phyloP scores from a whole-genome alignment of 805 yeast species.

The Metschnikowia similis region DNA sequence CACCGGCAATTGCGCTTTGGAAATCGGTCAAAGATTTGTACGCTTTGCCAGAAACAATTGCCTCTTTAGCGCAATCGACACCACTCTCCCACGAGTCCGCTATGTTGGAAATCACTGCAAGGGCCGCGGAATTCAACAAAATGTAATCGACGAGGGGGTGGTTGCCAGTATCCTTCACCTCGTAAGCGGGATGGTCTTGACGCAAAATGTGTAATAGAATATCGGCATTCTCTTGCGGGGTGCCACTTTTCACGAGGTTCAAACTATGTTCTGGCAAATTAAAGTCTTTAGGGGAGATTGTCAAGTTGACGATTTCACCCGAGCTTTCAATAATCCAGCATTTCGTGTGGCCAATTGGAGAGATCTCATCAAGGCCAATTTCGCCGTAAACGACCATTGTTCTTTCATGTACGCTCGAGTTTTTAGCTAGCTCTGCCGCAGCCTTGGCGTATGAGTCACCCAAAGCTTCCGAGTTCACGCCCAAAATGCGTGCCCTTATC shows the following conservation, averaged over 20 bases:
- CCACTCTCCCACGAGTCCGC: slow-evolving; percentile 74
- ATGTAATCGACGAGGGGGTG: slow-evolving; percentile 83
- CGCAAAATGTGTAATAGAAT: slow-evolving; percentile 42
- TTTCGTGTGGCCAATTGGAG: slow-evolving; percentile 79
- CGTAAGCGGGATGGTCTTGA: slow-evolving; percentile 44
- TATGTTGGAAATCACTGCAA: slow-evolving; percentile 72
- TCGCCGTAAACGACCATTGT: slow-evolving; percentile 93
- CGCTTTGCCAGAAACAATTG: slow-evolving; percentile 70
- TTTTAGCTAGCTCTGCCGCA: slow-evolving; percentile 56
- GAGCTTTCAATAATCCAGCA: slow-evolving; percentile 65
- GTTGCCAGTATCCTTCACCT: slow-evolving; percentile 35
- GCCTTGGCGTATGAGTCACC: slow-evolving; percentile 87
- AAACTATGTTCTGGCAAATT: slow-evolving; percentile 73
- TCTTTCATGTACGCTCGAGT: slow-evolving; percentile 41
- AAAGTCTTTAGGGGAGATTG: slow-evolving; percentile 69
- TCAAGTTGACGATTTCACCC: slow-evolving; percentile 40
- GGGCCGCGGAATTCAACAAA: slow-evolving; percentile 82
- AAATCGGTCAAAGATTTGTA: slow-evolving; percentile 53
- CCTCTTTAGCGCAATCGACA: slow-evolving; percentile 62
- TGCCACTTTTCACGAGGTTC: slow-evolving; percentile 69
- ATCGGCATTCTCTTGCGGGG: slow-evolving; percentile 81
- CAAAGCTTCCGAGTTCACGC: slow-evolving; percentile 75
- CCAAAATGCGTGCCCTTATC: slow-evolving; percentile 72
- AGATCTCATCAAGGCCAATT: slow-evolving; percentile 87
- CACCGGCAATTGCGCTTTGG: slow-evolving; percentile 16